Evolutionary conservation across 306 rosid species (phyloP).

Genomic region (Medicago lupulina): DNA sequence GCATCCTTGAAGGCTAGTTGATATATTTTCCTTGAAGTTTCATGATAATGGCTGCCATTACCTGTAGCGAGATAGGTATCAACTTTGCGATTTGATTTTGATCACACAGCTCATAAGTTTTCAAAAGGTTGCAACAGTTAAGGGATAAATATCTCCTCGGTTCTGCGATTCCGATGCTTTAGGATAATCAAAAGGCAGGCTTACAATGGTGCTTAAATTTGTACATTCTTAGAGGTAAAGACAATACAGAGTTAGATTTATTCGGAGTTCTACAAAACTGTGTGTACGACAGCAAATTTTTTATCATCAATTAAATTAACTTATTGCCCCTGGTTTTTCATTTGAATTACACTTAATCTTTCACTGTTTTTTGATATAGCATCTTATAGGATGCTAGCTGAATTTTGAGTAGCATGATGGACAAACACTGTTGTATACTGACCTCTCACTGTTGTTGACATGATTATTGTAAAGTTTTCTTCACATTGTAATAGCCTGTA

Average conservation of each 20-base stretch:
- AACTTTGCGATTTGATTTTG: constrained; percentile 25
- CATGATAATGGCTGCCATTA: constrained; percentile 35
- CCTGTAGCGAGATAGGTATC: constrained; percentile 43
- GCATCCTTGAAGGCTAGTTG: constrained; percentile 46
- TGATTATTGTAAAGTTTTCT: constrained; percentile 46
- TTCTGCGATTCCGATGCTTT: background rate
- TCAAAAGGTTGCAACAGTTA: background rate
- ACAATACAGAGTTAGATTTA: background rate
- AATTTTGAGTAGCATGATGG: constrained; percentile 24
- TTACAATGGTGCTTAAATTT: constrained; percentile 24
- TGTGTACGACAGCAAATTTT: background rate
- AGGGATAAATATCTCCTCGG: background rate
- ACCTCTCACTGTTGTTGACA: constrained; percentile 10
- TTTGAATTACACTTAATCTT: constrained; percentile 13
- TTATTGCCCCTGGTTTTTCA: constrained; percentile 29
- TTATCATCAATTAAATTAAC: constrained; percentile 12
- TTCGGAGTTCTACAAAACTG: background rate
- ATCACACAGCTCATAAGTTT: constrained; percentile 21
- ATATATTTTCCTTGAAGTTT: constrained; percentile 19
- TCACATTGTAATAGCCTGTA: constrained; percentile 32
- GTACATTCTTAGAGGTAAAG: constrained; percentile 16
- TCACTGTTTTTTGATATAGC: constrained; percentile 9
- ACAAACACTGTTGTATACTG: constrained; percentile 27
- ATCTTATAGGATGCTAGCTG: constrained; percentile 26
- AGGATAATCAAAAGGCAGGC: constrained; percentile 35